Evolutionary conservation across 495 filamentous ascomycete genomes (phyloP).

Genomic region (Talaromyces stipitatus): DNA sequence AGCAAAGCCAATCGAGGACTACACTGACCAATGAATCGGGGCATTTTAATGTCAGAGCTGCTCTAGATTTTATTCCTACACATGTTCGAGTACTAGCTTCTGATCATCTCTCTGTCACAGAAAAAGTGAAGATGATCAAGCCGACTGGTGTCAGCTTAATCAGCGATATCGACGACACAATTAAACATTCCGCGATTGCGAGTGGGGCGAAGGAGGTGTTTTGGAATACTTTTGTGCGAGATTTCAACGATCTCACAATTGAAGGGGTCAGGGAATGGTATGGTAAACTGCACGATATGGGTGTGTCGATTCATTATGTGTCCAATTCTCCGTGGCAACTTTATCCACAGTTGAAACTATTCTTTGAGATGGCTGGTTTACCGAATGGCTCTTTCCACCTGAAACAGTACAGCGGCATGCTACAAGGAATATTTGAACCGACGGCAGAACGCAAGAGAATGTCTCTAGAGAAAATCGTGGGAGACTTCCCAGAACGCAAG

Average conservation of each 20-base stretch:
- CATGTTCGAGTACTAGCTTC: constrained; percentile 81
- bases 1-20: constrained; percentile 67
- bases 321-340: constrained; percentile 96
- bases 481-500: constrained; percentile 81
- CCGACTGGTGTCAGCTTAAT: constrained; percentile 84
- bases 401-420: constrained; percentile 91
- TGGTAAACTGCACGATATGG: constrained; percentile 59
- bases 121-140: constrained; percentile 67
- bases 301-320: constrained; percentile 85
- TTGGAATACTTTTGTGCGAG: constrained; percentile 86
- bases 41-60: constrained; percentile 70
- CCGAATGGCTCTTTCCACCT: constrained; percentile 86
- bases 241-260: constrained; percentile 70
- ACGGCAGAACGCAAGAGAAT: constrained; percentile 90
- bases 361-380: constrained; percentile 70
- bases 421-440: constrained; percentile 96
- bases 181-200: constrained; percentile 89
- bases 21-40: constrained; percentile 76
- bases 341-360: constrained; percentile 77
- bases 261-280: constrained; percentile 91
- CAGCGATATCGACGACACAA: constrained; percentile 96
- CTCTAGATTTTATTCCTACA: constrained; percentile 84
- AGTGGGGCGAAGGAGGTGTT: constrained; percentile 89
- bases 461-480: constrained; percentile 73
- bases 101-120: constrained; percentile 72